Percentiles rank a stretch among this genome's conserved stretches.
Conservation (phyloP, 768 basidiomycete species). For the Auricularia sp. region DNA sequence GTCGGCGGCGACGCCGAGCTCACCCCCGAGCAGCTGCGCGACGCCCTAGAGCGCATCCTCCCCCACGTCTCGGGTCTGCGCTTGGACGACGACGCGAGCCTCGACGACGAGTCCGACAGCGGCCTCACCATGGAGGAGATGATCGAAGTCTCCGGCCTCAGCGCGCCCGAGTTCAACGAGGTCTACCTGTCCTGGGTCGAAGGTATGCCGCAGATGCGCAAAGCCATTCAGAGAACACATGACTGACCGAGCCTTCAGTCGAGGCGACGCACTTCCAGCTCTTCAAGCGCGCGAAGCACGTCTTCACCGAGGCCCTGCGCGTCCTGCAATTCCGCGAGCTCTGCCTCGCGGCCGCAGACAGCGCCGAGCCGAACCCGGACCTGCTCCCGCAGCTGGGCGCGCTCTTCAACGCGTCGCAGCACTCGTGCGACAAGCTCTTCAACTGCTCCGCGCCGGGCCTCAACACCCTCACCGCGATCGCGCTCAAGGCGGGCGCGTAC, state of each 20-base stretch:
- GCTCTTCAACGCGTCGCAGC: slow-evolving; percentile 73
- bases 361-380: slow-evolving; percentile 8
- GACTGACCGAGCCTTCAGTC: slow-evolving; percentile 32
- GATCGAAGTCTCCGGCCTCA: slow-evolving; percentile 52
- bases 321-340: slow-evolving; percentile 68
- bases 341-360: slow-evolving; percentile 38
- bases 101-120: slow-evolving; percentile 30
- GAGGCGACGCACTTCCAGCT: slow-evolving; percentile 75
- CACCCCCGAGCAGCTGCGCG: slow-evolving; percentile 34
- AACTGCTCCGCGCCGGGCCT: slow-evolving; percentile 78
- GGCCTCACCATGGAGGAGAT: slow-evolving; percentile 70
- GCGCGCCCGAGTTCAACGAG: slow-evolving; percentile 43
- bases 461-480: slow-evolving; percentile 54
- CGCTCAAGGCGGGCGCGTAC: slow-evolving; percentile 60
- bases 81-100: slow-evolving; percentile 19
- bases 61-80: slow-evolving; percentile 43
- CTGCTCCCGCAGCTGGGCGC: slow-evolving; percentile 46
- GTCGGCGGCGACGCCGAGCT: slow-evolving; percentile 41
- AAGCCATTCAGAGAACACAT: slow-evolving; percentile 5
- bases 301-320: slow-evolving; percentile 68
- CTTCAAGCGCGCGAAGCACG: slow-evolving; percentile 74
- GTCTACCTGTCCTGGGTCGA: slow-evolving; percentile 73
- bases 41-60: slow-evolving; percentile 36
- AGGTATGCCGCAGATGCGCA: slow-evolving; percentile 45
- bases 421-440: slow-evolving; percentile 54